Evolutionary conservation across 805 yeast genomes (phyloP), one percentile per base, ranked within the genome.

Genomic region (Kazachstania kunashirensis): DNA sequence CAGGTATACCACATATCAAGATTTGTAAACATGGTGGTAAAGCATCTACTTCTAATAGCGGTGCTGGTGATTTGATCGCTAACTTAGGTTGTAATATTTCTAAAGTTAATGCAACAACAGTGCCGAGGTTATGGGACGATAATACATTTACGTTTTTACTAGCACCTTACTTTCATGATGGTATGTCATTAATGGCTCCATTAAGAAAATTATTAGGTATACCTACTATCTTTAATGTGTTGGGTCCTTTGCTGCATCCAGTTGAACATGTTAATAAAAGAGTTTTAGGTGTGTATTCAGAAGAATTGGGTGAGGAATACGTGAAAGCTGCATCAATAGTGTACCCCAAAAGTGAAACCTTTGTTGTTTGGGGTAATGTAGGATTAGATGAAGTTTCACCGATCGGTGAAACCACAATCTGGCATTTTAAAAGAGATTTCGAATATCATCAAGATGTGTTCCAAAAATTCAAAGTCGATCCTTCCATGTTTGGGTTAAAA

Each of bases 11-110:
- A 5, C 71, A 73, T 5, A 37, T 89, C 29, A 71, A 73, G 16
- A 79, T 92, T 13, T 84, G 95, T 54, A 92, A 92, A 43, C 99
- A 92, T 58, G 99, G 99, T 17, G 97, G 97, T 11, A 89, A 92
- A 51, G 97, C 98, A 0, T 77, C 95, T 0, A 86, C 97, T 0
- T 84, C 96, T 0, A 61, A 81, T 2, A 83, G 95, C 2, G 99
- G 99, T 1, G 81, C 96, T 2, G 96, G 96, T 4, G 99, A 92
- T 55, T 65, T 92, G 41, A 71, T 92, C 53, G 66, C 71, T 19
- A 68, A 75, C 18, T 67, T 92, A n/a, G 97, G 96, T 0, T 79
- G 86, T n/a, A 84, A 84, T 44, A 66, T 85, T 36, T 64, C 74
- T 44, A 74, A 77, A 47, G 84, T 92, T 21, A 80, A 73, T 42